phyloP scores from a whole-genome alignment of 2,329 filamentous ascomycete species.

The Ampelomyces quisqualis region DNA sequence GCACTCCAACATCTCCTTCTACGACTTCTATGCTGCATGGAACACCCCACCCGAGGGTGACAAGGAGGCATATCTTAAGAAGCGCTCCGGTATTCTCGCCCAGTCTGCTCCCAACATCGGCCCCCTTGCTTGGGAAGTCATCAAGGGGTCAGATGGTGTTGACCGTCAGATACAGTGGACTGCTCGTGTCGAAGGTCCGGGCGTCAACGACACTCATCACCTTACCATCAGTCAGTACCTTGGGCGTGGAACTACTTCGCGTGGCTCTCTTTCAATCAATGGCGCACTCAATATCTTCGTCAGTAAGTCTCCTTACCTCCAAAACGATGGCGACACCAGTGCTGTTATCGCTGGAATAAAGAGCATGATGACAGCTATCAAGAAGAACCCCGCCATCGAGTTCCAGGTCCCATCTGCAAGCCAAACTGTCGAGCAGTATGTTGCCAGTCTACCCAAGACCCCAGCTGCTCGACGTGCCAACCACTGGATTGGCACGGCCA shows the following conservation, averaged over 20 bases:
- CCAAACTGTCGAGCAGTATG: conserved; percentile 57
- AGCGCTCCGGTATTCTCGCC: conserved; percentile 60
- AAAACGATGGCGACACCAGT: conserved; percentile 58
- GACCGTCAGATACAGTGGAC: conserved; percentile 67
- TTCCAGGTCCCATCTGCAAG: conserved; percentile 56
- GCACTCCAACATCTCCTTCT: conserved; percentile 57
- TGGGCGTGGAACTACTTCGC: conserved; percentile 62
- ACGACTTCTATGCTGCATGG: conserved; percentile 66
- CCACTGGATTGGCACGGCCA: conserved; percentile 58
- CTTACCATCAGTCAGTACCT: conserved; percentile 58
- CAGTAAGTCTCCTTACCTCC: conserved; percentile 60
- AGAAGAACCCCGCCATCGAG: conserved; percentile 57
- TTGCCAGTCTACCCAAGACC: conserved; percentile 49
- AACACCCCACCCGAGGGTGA: conserved; percentile 46
- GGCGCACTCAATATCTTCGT: conserved; percentile 60
- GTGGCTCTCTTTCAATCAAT: conserved; percentile 63
- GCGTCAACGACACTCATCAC: conserved; percentile 41
- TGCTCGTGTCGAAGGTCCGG: conserved; percentile 61
- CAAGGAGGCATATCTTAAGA: conserved; percentile 45
- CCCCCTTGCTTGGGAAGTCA: conserved; percentile 62
- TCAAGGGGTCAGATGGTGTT: conserved; percentile 58
- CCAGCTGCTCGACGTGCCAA: conserved; percentile 46
- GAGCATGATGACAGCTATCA: conserved; percentile 58
- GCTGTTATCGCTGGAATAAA: conserved; percentile 67
- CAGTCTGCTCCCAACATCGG: conserved; percentile 67